Evolutionary conservation across 2,329 filamentous ascomycete species (phyloP).

Genomic region (Metarhizium brunneum): DNA sequence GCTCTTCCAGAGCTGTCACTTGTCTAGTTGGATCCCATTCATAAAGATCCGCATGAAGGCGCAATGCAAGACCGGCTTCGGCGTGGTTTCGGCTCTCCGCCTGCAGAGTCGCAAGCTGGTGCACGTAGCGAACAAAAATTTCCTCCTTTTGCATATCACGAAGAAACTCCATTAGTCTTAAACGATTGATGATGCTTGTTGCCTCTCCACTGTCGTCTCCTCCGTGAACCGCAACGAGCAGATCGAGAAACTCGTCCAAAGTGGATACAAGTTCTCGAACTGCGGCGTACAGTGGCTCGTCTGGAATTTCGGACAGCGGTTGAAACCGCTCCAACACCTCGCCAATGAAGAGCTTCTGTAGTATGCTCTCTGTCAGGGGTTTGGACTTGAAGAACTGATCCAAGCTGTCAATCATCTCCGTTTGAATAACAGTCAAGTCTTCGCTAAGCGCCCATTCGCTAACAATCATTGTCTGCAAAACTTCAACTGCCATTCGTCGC

Average conservation of each 20-base stretch:
- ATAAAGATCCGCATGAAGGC: slow-evolving; percentile 86
- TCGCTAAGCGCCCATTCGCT: slow-evolving; percentile 96
- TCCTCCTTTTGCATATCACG: slow-evolving; percentile 96
- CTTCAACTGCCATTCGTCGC: slow-evolving; percentile 80
- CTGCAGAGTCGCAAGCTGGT: slow-evolving; percentile 77
- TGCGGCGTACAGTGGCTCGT: slow-evolving; percentile 67
- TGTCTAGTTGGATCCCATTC: slow-evolving; percentile 72
- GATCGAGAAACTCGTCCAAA: slow-evolving; percentile 81
- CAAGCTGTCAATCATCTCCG: slow-evolving; percentile 91
- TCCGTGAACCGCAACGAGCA: slow-evolving; percentile 82
- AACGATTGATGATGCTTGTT: slow-evolving; percentile 75
- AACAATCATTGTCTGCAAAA: slow-evolving; percentile 95
- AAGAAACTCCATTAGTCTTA: slow-evolving; percentile 91
- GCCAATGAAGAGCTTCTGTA: slow-evolving; percentile 85
- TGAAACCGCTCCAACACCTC: slow-evolving; percentile 79
- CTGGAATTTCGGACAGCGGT: slow-evolving; percentile 52
- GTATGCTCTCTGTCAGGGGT: slow-evolving; percentile 74
- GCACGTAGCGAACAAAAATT: slow-evolving; percentile 92
- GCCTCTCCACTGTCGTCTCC: slow-evolving; percentile 65
- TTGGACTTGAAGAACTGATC: slow-evolving; percentile 86
- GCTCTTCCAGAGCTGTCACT: slow-evolving; percentile 59
- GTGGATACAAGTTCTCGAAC: slow-evolving; percentile 73
- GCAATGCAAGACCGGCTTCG: slow-evolving; percentile 80
- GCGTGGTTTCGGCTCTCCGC: slow-evolving; percentile 66
- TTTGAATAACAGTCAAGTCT: slow-evolving; percentile 83